Evolutionary conservation across 2,329 filamentous ascomycete genomes (phyloP), one percentile per base, ranked within the genome.

Genomic region (Penicillium concentricum): DNA sequence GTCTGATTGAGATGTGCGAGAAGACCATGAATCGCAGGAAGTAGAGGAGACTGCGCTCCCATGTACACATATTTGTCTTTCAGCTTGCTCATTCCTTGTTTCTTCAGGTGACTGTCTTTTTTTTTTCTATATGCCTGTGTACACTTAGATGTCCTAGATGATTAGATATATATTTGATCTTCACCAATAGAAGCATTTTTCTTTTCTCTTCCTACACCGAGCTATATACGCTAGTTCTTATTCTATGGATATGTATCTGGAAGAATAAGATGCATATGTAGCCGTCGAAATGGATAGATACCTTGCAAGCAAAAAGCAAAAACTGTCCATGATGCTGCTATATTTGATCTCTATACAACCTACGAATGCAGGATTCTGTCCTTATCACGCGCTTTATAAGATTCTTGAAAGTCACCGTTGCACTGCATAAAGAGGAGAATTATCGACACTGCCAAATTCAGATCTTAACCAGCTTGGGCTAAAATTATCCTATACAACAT

Each of bases 21-120:
- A 97, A 96, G 80, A 92, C 92, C 16, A 85, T 96, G 79, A 88
- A 91, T 76, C 84, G 93, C 69, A 84, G 91, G 73, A 97, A 96
- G 76, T 97, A 61, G 48, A 49, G 51, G 28, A 46, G 41, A 32
- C 18, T 45, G 24, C 57, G 49, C 61, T 60, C 44, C 46, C 55
- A 54, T 61, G 59, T 62, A 62, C 61, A 60, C 58, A 65, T 65
- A 63, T 54, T 45, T 55, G 39, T 49, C 47, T 63, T 46, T 57
- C 56, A 55, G 51, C 52, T 58, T 56, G 48, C 45, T 43, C 41
- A 16, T 28, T 16, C 41, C 34, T 32, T 59, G 26, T 49, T 54
- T 58, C 28, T 58, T 56, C 22, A 34, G 52, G 54, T 52, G 50
- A 45, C 28, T 32, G 30, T 45, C 34, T 57, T 57, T 57, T 39